phyloP scores from a whole-genome alignment of 345 rosid genomes.

The Arabis hirsuta region DNA sequence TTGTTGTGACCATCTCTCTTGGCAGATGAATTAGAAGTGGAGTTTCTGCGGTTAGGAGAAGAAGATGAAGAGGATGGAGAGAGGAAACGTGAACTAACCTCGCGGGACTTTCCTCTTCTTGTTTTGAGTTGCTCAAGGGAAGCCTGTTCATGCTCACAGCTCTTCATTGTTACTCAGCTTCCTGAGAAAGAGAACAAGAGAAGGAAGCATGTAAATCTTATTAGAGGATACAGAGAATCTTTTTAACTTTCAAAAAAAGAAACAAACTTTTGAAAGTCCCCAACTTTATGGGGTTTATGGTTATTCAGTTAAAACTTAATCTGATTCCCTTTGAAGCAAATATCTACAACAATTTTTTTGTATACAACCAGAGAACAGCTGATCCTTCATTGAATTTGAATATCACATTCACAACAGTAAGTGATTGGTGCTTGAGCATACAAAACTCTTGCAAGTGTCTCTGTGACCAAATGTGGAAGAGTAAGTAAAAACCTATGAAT shows the following conservation, averaged over 20 bases:
- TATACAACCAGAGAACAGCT: slow-evolving; percentile 18
- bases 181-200: slow-evolving; percentile 9
- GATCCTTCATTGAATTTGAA: slow-evolving; percentile 36
- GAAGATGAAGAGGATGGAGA: slow-evolving; percentile 51
- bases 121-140: slow-evolving; percentile 40
- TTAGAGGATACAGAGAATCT: slow-evolving; percentile 13
- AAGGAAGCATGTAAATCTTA: slow-evolving; percentile 19
- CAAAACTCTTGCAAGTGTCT: slow-evolving; percentile 50
- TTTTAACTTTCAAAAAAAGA: slow-evolving; percentile 37
- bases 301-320: slow-evolving; percentile 14
- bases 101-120: slow-evolving; percentile 56
- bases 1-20: slow-evolving; percentile 37
- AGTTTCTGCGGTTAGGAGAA: slow-evolving; percentile 47
- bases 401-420: slow-evolving; percentile 44
- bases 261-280: slow-evolving; percentile 66
- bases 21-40: slow-evolving; percentile 44
- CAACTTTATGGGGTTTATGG: slow-evolving; percentile 43
- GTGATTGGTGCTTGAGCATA: slow-evolving; percentile 54
- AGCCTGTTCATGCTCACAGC: slow-evolving; percentile 39
- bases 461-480: slow-evolving; percentile 39
- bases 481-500: slow-evolving; percentile 26
- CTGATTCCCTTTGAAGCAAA: slow-evolving; percentile 16
- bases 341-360: not conserved
- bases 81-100: slow-evolving; percentile 71
- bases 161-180: slow-evolving; percentile 50